Percentiles rank a stretch among this genome's conserved stretches.
These are phyloP conservation scores for Rhizomucor pusillus DNA, from an alignment of 371 early-diverging fungal genomes.

Conservation along the genomic window DNA sequence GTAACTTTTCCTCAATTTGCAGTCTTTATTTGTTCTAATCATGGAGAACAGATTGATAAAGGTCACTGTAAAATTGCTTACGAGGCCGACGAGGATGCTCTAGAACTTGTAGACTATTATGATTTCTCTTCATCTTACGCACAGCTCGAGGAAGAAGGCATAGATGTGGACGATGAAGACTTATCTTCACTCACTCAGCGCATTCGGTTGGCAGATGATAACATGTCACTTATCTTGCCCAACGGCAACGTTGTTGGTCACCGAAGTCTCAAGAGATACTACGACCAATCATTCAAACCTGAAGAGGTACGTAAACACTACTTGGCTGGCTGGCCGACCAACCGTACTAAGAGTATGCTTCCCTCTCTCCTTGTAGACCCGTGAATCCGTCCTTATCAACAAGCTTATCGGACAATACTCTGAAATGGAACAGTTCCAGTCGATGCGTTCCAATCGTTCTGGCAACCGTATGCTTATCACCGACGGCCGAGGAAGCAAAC, in stretches of 20 bases:
- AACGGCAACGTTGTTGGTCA: constrained; percentile 84
- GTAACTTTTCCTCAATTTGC: neutral
- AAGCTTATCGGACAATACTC: constrained; percentile 50
- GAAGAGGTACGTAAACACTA: constrained; percentile 43
- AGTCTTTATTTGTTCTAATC: neutral
- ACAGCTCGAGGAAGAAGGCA: constrained; percentile 46
- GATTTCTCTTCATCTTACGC: constrained; percentile 67
- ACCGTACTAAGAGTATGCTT: neutral
- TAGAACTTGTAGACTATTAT: constrained; percentile 92
- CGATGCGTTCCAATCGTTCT: constrained; percentile 21
- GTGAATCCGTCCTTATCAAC: constrained; percentile 50
- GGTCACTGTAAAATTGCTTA: constrained; percentile 94
- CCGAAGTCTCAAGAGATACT: constrained; percentile 78
- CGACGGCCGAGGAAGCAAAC: constrained; percentile 24
- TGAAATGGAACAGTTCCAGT: constrained; percentile 34
- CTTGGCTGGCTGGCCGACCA: neutral
- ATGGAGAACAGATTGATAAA: constrained; percentile 63
- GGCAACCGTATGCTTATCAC: constrained; percentile 30
- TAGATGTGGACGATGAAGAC: constrained; percentile 52
- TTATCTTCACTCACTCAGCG: constrained; percentile 30
- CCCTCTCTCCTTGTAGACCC: constrained; percentile 17
- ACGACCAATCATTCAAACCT: constrained; percentile 79
- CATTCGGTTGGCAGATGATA: constrained; percentile 62
- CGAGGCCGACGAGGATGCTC: constrained; percentile 85
- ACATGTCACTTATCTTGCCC: constrained; percentile 83